Base-by-base conservation (phyloP, 1,139 yeast species). In the Barnettozyma hawaiiensis region DNA sequence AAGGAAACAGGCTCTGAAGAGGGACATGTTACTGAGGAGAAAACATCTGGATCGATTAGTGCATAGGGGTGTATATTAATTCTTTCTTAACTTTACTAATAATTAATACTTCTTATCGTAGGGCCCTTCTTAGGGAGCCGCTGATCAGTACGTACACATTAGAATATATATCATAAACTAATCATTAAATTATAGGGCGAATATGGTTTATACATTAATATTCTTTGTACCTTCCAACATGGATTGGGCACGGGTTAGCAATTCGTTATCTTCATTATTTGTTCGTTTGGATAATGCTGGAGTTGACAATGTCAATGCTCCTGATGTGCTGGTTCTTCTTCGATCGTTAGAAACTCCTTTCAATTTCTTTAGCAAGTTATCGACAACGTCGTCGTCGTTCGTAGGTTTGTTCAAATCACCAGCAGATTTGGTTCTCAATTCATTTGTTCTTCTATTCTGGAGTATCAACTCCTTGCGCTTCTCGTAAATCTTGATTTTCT, bases 401-500 rank as follows among this genome's bases (percentile, higher is more conserved):
- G 44, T 51, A 16, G 44, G 47, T 15, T 50, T 45, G 24, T 53
- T 59, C 21, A 45, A 43, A 42, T 53, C 45, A 16, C 42, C 48
- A 2, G 46, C 45, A 5, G 45, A 41, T 38, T 48, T 50, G 12
- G 59, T 53, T 22, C 55, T 49, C 9, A 49, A 43, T 26, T 57
- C 62, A 26, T 55, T 58, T 34, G 58, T 60, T 34, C 46, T 47
- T 10, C 49, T 44, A 18, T 48, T 48, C n/a, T 46, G 32, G 16
- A 55, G 31, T 21, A 81, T 66, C 54, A 81, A 63, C 51, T 71
- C 75, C 66, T 82, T 83, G 44, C 96, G 65, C 45, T 69, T 60
- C 57, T 86, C 92, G 58, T 85, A 85, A 20, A 85, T 69, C 46
- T 87, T 72, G 40, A 78, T 70, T 54, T 87, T 95, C 55, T 85